Evolutionary conservation across 805 yeast species (phyloP), one percentile per base, ranked within the genome.

Genomic region (Candida odintsovae): DNA sequence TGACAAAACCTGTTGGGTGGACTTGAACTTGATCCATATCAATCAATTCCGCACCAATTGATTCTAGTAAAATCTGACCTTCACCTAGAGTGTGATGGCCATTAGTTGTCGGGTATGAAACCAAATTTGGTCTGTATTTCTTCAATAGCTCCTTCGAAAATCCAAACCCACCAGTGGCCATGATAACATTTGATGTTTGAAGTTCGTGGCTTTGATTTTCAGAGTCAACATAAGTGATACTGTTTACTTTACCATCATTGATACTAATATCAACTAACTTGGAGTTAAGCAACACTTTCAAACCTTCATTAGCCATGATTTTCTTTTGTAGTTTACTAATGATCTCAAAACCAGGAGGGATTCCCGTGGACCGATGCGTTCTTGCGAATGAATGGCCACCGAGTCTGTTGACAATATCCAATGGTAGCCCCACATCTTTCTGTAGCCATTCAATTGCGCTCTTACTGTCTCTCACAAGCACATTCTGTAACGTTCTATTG

Each of bases 331-430:
- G 58, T 5, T 75, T 67, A 6, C 76, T 71, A 1, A 80, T 68
- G 16, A 80, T 77, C 39, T 78, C 82, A 61, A 71, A 76, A 0
- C 85, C 85, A 4, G 85, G 85, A 13, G 83, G 82, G 16, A 76
- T 58, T 12, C 69, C 70, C 8, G 77, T 75, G 1, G 95, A 90
- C 55, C 95, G 74, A 62, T 87, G 95, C 1, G 96, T 87, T 62
- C 96, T 72, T 19, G 88, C 81, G 42, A 73, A 78, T 1, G 90
- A 81, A 59, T 87, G 95, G 3, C 96, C 96, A 23, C 95, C 95
- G 38, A 87, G 65, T 55, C 86, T 77, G n/a, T 87, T 76, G 12
- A 87, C 84, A 15, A 82, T 70, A 8, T 85, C 75, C 46, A 87
- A 67, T 55, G 82, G 86, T 42, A 86, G 66, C 7, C 71, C 74